Evolutionary conservation across 495 filamentous ascomycete species (phyloP).

Genomic region (Evernia prunastri): DNA sequence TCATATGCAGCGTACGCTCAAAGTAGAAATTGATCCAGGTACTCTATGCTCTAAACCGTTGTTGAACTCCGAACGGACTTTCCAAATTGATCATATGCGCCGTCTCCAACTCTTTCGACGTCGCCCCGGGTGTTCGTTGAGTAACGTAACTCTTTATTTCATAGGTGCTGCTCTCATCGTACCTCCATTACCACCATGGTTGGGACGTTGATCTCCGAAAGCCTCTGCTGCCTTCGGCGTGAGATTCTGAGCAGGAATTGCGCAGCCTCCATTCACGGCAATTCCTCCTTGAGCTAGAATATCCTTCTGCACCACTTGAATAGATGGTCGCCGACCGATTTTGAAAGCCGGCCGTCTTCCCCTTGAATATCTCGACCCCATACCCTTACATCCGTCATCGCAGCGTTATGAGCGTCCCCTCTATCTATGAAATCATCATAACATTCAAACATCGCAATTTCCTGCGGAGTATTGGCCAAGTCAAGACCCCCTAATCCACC

Average conservation of each 20-base stretch:
- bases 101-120: constrained; percentile 9
- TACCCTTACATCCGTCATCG: constrained; percentile 4
- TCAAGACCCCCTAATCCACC: constrained; percentile 13
- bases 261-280: constrained; percentile 6
- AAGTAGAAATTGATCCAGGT: background rate
- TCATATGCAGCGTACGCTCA: background rate
- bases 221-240: constrained; percentile 5
- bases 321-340: background rate
- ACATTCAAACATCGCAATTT: background rate
- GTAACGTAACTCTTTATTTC: constrained; percentile 11
- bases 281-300: constrained; percentile 4
- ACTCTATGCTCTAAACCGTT: background rate
- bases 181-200: background rate
- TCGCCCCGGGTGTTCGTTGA: background rate
- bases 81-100: constrained; percentile 18
- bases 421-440: constrained; percentile 4
- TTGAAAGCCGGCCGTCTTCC: constrained; percentile 1
- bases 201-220: constrained; percentile 5
- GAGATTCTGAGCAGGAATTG: constrained; percentile 3
- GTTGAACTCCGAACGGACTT: constrained; percentile 12
- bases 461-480: background rate
- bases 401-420: constrained; percentile 5
- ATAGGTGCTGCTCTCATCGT: constrained; percentile 14
- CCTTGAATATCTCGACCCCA: constrained; percentile 9
- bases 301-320: constrained; percentile 12